Evolutionary conservation across 192 early-diverging fungal species (phyloP).

Genomic region (Backusella tarrabulga): DNA sequence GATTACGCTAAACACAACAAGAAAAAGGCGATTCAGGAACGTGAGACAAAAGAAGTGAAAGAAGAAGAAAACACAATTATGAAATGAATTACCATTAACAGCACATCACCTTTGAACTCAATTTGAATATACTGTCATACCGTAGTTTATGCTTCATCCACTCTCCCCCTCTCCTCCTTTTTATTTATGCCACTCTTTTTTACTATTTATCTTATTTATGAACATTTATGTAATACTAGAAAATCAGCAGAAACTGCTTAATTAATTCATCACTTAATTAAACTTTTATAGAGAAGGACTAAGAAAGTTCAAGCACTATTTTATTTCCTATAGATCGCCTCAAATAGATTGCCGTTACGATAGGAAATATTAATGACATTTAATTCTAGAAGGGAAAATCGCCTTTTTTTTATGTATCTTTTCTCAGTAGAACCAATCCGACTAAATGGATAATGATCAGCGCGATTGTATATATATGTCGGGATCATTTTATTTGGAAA

Average conservation of each 20-base stretch:
- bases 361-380: not conserved
- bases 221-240: not conserved
- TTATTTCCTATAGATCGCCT: not conserved
- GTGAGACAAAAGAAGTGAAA: not conserved
- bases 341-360: not conserved
- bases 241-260: not conserved
- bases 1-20: slow-evolving; percentile 19
- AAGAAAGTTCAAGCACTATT: not conserved
- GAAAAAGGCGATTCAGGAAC: slow-evolving; percentile 1
- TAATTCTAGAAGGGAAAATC: not conserved
- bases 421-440: not conserved
- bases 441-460: not conserved
- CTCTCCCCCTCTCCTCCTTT: not conserved
- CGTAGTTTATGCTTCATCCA: not conserved
- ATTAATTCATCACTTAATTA: not conserved
- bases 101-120: not conserved
- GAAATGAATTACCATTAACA: slow-evolving; percentile 10
- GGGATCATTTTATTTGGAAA: not conserved
- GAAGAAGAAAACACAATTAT: slow-evolving; percentile 11
- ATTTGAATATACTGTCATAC: not conserved
- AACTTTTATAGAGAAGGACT: not conserved
- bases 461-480: not conserved
- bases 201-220: not conserved
- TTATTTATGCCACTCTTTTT: not conserved
- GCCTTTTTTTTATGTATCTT: not conserved